These are phyloP conservation scores for Aphanocladium album DNA, from an alignment of 2,329 filamentous ascomycete species.

Conservation along the genomic window DNA sequence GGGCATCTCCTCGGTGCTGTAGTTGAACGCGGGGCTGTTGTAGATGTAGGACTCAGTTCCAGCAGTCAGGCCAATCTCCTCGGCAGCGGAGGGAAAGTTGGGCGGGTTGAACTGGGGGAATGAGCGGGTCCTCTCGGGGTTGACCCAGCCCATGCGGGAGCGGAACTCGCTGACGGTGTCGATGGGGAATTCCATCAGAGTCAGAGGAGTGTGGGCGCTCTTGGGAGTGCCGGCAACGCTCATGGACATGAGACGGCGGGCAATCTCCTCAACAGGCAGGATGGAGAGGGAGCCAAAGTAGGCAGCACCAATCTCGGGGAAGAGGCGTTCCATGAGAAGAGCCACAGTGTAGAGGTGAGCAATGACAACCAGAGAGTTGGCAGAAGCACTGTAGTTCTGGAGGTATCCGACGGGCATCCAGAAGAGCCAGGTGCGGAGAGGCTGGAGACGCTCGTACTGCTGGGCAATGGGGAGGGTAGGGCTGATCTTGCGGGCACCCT, in stretches of 20 bases:
- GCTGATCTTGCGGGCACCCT: constrained; percentile 65
- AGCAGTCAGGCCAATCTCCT: constrained; percentile 38
- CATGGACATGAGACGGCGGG: constrained; percentile 66
- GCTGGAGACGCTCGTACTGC: constrained; percentile 85
- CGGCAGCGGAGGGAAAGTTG: constrained; percentile 44
- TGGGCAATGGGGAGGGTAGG: constrained; percentile 68
- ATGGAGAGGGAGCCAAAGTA: constrained; percentile 82
- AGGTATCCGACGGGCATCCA: constrained; percentile 87
- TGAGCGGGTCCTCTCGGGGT: constrained; percentile 53
- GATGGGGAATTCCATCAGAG: constrained; percentile 68
- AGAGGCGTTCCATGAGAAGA: constrained; percentile 81
- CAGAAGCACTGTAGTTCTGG: constrained; percentile 68
- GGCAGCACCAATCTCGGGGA: constrained; percentile 83
- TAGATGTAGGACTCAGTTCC: constrained; percentile 46
- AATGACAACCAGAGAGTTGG: constrained; percentile 75
- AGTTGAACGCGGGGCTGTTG: constrained; percentile 55
- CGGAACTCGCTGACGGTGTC: constrained; percentile 66
- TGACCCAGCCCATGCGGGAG: constrained; percentile 61
- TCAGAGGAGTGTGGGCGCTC: constrained; percentile 55
- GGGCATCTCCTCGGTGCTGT: constrained; percentile 59
- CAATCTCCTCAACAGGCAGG: constrained; percentile 79
- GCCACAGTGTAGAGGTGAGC: constrained; percentile 90
- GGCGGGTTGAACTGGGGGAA: constrained; percentile 57
- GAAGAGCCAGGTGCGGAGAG: constrained; percentile 87
- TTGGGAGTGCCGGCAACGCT: constrained; percentile 55